These are phyloP conservation scores for Russula brevipes DNA, from an alignment of 768 basidiomycete species.

Conservation along the genomic window DNA sequence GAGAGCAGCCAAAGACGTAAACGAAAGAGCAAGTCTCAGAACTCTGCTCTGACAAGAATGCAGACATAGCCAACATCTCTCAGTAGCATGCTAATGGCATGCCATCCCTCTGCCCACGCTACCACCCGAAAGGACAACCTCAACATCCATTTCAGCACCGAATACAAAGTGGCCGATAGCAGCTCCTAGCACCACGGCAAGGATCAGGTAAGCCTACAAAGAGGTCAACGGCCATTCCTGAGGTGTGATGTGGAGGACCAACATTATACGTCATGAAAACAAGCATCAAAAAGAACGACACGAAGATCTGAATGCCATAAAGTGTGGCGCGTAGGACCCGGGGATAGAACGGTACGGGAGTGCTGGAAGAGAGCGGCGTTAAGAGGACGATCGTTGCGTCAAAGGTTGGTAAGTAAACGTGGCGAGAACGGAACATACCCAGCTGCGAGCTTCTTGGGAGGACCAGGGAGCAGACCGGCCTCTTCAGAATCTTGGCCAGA, in stretches of 20 bases:
- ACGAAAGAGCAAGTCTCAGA: neutral
- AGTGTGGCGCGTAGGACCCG: conserved; percentile 58
- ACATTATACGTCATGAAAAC: conserved; percentile 98
- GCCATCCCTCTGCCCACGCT: conserved; percentile 59
- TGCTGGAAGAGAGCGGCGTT: conserved; percentile 32
- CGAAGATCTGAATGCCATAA: conserved; percentile 70
- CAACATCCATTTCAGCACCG: conserved; percentile 56
- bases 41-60: neutral
- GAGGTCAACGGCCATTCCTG: conserved; percentile 1
- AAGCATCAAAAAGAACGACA: conserved; percentile 90
- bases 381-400: neutral
- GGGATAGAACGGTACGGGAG: conserved; percentile 44
- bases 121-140: conserved; percentile 46
- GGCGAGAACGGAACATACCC: conserved; percentile 39
- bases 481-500: conserved; percentile 42
- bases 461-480: conserved; percentile 49
- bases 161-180: conserved; percentile 78
- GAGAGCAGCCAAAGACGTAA: neutral
- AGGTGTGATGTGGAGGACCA: conserved; percentile 30
- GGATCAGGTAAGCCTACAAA: conserved; percentile 75
- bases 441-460: conserved; percentile 34
- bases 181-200: conserved; percentile 79
- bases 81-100: conserved; percentile 54
- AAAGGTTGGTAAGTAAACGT: neutral
- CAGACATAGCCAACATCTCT: too few relatives aligned